These are phyloP conservation scores for Aspergillus diversus DNA, from an alignment of 495 filamentous ascomycete genomes.

Conservation along the genomic window DNA sequence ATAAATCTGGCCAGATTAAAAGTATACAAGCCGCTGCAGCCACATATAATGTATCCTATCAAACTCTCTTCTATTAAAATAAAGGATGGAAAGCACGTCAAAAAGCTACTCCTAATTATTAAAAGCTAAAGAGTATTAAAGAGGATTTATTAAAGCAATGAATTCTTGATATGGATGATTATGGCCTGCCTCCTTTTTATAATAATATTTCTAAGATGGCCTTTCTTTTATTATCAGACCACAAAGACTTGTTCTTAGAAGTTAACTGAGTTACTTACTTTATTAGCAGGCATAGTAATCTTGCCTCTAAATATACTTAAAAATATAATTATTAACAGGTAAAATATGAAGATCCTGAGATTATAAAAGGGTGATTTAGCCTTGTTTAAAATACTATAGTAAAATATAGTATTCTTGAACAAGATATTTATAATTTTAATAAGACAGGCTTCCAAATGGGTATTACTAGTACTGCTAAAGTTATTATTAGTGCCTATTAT, in stretches of 20 bases:
- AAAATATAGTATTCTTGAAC: conserved; percentile 37
- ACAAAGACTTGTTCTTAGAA: background rate
- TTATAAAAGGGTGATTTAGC: conserved; percentile 7
- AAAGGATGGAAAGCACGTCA: background rate
- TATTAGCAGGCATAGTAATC: conserved; percentile 5
- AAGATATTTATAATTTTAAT: conserved; percentile 51
- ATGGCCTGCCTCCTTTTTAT: background rate
- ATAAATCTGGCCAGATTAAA: background rate
- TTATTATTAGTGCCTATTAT: no score
- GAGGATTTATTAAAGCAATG: background rate
- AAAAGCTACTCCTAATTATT: background rate
- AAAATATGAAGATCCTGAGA: conserved; percentile 17
- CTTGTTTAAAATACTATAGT: conserved; percentile 14
- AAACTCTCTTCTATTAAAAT: background rate
- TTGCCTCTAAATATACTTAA: conserved; percentile 16
- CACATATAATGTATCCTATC: background rate
- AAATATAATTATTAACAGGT: conserved; percentile 19
- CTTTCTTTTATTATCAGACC: conserved; percentile 5
- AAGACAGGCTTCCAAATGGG: conserved; percentile 29
- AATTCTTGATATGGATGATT: background rate
- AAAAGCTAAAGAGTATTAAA: background rate
- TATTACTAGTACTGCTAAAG: no score
- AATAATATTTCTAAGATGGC: conserved; percentile 5
- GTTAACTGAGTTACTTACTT: conserved; percentile 11
- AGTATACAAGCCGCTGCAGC: background rate